Conservation (phyloP, 1,284 basidiomycete species). For the Phylloporus sp. region DNA sequence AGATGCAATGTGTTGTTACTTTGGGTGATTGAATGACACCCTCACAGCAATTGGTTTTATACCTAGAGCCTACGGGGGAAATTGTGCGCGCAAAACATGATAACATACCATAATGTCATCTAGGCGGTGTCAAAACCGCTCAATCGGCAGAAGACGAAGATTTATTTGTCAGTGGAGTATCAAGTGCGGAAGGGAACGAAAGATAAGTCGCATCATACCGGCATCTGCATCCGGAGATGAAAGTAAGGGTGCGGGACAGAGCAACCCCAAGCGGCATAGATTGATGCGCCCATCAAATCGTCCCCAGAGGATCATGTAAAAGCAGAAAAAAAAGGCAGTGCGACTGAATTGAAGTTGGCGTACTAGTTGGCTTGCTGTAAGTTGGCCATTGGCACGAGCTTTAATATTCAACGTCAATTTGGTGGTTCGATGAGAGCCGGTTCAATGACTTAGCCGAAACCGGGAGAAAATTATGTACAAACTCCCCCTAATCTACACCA, state of each 20-base stretch:
- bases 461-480: too few relatives aligned
- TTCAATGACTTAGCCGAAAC: background rate
- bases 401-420: too few relatives aligned
- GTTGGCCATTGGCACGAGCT: too few relatives aligned
- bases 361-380: too few relatives aligned
- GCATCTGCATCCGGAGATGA: background rate
- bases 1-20: background rate
- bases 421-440: background rate
- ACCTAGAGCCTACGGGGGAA: background rate
- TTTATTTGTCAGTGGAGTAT: background rate
- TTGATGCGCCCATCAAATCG: background rate
- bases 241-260: background rate
- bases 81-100: background rate
- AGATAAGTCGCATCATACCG: background rate
- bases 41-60: background rate
- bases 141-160: background rate
- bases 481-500: too few relatives aligned
- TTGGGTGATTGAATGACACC: background rate
- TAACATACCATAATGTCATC: slow-evolving; percentile 2
- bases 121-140: background rate
- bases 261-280: background rate
- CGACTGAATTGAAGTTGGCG: too few relatives aligned
- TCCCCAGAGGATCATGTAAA: background rate
- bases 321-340: too few relatives aligned
- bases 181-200: background rate